phyloP scores from a whole-genome alignment of 805 yeast genomes.

The Wickerhamomyces queroliae region DNA sequence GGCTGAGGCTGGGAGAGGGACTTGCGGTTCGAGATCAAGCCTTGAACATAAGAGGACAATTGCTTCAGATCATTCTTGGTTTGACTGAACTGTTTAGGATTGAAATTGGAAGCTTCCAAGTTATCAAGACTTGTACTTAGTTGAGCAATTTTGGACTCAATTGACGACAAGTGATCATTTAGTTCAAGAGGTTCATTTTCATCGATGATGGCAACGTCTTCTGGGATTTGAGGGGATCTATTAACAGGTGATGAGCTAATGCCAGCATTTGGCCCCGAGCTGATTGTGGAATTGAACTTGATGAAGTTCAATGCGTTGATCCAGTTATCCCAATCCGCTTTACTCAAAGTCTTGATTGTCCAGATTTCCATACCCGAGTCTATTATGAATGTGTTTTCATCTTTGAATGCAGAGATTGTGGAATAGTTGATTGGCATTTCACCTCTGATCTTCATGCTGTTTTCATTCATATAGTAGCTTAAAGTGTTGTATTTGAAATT shows the following conservation, averaged over 20 bases:
- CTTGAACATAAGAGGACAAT: not conserved
- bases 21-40: not conserved
- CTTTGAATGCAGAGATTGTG: constrained; percentile 73
- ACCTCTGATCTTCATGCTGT: constrained; percentile 75
- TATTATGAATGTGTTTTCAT: constrained; percentile 62
- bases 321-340: constrained; percentile 75
- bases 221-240: no score
- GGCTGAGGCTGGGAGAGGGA: no score
- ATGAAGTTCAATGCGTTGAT: constrained; percentile 61
- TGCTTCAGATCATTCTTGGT: not conserved
- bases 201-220: no score
- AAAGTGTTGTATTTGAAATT: constrained; percentile 79
- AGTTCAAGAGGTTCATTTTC: no score
- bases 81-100: no score
- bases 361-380: constrained; percentile 96
- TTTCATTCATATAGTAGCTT: constrained; percentile 70
- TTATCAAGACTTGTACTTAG: not conserved
- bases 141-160: not conserved
- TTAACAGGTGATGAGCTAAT: not conserved
- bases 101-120: not conserved
- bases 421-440: constrained; percentile 84
- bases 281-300: constrained; percentile 8
- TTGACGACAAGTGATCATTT: not conserved
- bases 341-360: constrained; percentile 68
- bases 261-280: not conserved